Percentiles rank a stretch among this genome's conserved stretches.
These are phyloP conservation scores for Pseudogymnoascus destructans DNA, from an alignment of 2,329 filamentous ascomycete species.

Conservation along the genomic window DNA sequence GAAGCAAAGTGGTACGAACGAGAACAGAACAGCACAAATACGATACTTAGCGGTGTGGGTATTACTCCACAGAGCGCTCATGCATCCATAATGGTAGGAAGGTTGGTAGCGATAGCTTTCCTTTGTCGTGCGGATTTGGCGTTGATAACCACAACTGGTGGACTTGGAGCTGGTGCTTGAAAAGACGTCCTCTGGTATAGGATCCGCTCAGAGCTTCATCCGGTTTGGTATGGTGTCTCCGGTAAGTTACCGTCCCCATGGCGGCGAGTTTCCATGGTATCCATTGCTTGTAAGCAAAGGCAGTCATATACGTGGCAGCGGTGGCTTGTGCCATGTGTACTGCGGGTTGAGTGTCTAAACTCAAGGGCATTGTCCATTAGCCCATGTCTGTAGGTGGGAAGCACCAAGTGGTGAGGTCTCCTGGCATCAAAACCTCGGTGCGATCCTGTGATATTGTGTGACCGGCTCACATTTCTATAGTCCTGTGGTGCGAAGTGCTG, in stretches of 20 bases:
- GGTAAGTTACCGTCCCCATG: background rate
- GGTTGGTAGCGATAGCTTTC: background rate
- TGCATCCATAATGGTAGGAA: background rate
- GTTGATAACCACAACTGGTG: background rate
- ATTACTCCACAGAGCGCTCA: background rate
- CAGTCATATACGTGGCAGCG: background rate
- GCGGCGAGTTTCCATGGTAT: background rate
- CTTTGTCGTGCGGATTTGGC: background rate
- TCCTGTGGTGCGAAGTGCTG: background rate
- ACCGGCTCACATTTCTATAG: background rate
- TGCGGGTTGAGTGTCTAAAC: background rate
- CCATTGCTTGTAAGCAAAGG: background rate
- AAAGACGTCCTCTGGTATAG: background rate
- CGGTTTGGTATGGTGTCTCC: background rate
- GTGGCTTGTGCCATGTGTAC: background rate
- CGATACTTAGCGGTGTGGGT: background rate
- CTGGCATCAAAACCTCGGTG: background rate
- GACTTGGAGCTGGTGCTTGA: background rate
- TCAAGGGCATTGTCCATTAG: background rate
- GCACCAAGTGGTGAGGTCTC: background rate
- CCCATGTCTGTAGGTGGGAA: background rate
- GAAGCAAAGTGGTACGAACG: background rate
- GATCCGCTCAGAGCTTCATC: background rate
- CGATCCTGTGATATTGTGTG: background rate
- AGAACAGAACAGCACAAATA: background rate